Conservation (phyloP, 2,329 filamentous ascomycete genomes). For the Trichoderma sp. region DNA sequence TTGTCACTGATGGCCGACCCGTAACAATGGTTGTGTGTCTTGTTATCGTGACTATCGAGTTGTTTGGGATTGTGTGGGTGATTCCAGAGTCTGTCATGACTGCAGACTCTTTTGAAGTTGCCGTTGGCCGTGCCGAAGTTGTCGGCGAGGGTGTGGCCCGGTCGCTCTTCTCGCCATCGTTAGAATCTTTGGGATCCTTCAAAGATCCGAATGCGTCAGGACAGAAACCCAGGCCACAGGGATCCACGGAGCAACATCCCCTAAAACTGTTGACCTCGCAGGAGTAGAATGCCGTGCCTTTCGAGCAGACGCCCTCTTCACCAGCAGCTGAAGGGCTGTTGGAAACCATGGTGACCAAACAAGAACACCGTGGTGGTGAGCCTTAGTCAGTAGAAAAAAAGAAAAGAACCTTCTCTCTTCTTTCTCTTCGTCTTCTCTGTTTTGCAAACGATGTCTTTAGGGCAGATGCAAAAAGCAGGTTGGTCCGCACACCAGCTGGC, state of each 20-base stretch:
- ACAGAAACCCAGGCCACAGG: slow-evolving; percentile 45
- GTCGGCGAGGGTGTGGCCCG: not conserved
- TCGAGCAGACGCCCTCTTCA: slow-evolving; percentile 36
- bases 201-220: slow-evolving; percentile 30
- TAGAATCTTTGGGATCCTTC: slow-evolving; percentile 13
- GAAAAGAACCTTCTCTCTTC: not conserved
- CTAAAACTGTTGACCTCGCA: slow-evolving; percentile 45
- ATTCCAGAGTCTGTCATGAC: slow-evolving; percentile 44
- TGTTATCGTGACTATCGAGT: slow-evolving; percentile 42
- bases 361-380: not conserved
- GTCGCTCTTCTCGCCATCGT: not conserved
- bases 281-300: slow-evolving; percentile 42
- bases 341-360: not conserved
- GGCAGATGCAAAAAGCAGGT: not conserved
- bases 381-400: not conserved
- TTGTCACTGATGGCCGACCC: slow-evolving; percentile 33
- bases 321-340: not conserved
- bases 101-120: slow-evolving; percentile 24
- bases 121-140: not conserved
- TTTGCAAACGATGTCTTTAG: not conserved
- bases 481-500: slow-evolving; percentile 15
- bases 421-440: not conserved
- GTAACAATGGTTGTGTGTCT: slow-evolving; percentile 42
- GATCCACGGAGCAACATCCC: slow-evolving; percentile 52
- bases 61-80: slow-evolving; percentile 44